Conservation (phyloP, 441 rosid genomes). For the Breynia disticha region DNA sequence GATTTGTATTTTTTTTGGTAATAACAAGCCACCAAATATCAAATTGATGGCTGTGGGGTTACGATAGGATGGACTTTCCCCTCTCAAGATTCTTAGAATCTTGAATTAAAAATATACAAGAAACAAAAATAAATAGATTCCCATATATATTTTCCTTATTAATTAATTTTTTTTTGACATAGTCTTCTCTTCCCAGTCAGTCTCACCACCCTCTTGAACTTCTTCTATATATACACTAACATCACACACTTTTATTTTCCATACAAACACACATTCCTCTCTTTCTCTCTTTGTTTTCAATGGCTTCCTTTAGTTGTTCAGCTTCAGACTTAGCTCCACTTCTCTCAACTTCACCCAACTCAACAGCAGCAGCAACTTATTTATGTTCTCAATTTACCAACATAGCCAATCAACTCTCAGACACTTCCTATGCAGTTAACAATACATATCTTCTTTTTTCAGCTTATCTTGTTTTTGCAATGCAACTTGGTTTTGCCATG, state of each 20-base stretch:
- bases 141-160: too few species aligned
- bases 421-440: conserved; percentile 62
- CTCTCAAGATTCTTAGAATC: too few species aligned
- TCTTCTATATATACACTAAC: neutral
- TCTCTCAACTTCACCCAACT: conserved; percentile 37
- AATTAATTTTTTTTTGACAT: too few species aligned
- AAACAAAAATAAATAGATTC: too few species aligned
- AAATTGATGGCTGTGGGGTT: too few species aligned
- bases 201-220: neutral
- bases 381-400: conserved; percentile 40
- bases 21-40: too few species aligned
- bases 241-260: neutral
- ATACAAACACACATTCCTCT: neutral
- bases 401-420: conserved; percentile 37
- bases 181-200: too few species aligned
- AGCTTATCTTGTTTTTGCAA: conserved; percentile 76
- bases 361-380: conserved; percentile 52
- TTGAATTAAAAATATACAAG: too few species aligned
- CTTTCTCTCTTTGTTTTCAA: conserved; percentile 5
- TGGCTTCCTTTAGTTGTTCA: conserved; percentile 34
- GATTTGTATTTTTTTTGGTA: too few species aligned
- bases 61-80: too few species aligned
- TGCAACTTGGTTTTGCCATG: conserved; percentile 95
- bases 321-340: conserved; percentile 32
- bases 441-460: conserved; percentile 84